A percentile compares a stretch with the other conserved stretches of the same genome.
phyloP scores from a whole-genome alignment of 1,139 yeast genomes.

The Tardiomyces depauwii region DNA sequence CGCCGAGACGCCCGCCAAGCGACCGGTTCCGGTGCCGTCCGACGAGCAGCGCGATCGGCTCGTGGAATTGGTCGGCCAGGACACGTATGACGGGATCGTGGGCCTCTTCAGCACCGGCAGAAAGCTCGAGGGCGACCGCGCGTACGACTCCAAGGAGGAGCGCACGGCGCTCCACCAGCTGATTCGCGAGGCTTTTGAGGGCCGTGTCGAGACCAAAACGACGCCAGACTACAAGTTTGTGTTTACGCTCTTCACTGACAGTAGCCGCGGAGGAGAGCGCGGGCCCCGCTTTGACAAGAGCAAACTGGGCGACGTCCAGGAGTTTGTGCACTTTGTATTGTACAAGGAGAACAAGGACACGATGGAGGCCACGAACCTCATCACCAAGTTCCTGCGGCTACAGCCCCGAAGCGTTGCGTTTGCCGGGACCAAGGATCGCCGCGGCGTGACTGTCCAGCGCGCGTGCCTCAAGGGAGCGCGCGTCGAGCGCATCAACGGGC shows the following conservation, averaged over 20 bases:
- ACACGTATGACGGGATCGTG: conserved; percentile 41
- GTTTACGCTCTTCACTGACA: conserved; percentile 14
- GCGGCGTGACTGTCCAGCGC: conserved; percentile 90
- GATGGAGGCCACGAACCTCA: conserved; percentile 79
- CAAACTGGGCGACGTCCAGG: conserved; percentile 49
- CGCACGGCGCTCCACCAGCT: conserved; percentile 73
- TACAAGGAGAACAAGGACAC: conserved; percentile 96
- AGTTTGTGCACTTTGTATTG: conserved; percentile 64
- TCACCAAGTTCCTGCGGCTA: conserved; percentile 61
- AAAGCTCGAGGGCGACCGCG: conserved; percentile 46
- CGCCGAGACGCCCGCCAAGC: conserved; percentile 8
- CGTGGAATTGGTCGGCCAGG: conserved; percentile 44
- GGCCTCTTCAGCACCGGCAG: conserved; percentile 49
- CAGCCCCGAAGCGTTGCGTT: conserved; percentile 62
- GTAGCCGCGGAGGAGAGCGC: conserved; percentile 13
- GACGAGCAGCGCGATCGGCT: conserved; percentile 29
- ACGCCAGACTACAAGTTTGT: conserved; percentile 42
- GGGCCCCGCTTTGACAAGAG: conserved; percentile 14
- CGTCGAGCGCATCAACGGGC: conserved; percentile 65
- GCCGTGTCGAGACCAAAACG: conserved; percentile 70
- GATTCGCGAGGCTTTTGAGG: conserved; percentile 61
- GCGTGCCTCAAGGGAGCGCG: conserved; percentile 60
- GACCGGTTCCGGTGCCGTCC: conserved; percentile 5
- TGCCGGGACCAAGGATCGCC: conserved; percentile 94
- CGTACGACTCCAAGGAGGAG: conserved; percentile 53